Evolutionary conservation across 2,329 filamentous ascomycete genomes (phyloP).

Genomic region (Pseudogymnoascus sp.): DNA sequence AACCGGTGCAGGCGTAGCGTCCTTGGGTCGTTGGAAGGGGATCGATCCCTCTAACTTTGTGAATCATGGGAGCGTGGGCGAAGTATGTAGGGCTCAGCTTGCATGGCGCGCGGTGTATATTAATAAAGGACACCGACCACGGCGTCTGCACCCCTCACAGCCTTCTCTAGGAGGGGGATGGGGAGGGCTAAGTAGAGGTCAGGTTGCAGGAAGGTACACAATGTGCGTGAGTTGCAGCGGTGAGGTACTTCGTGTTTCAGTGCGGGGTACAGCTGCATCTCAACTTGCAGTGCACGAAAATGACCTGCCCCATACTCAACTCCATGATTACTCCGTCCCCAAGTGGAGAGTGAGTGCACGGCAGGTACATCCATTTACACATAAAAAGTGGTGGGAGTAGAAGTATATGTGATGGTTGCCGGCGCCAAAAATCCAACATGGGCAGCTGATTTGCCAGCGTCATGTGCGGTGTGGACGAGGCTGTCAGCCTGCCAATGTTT

Average conservation of each 20-base stretch:
- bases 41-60: background rate
- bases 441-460: conserved; percentile 1
- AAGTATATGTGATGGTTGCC: background rate
- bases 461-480: background rate
- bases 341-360: background rate
- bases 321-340: too few species aligned
- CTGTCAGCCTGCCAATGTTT: background rate
- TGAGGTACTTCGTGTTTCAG: background rate
- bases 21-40: background rate
- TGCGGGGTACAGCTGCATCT: background rate
- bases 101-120: background rate
- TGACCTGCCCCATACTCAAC: too few species aligned
- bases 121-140: background rate
- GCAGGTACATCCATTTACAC: background rate
- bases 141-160: background rate
- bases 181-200: background rate
- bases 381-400: background rate
- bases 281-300: background rate
- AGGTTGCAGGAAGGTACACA: background rate
- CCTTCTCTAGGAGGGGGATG: background rate
- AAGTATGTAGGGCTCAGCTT: background rate
- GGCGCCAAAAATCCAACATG: background rate
- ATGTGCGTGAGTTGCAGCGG: background rate
- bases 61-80: background rate
- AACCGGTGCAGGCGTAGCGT: too few species aligned